Base-by-base conservation (phyloP, 208 protist species). In the Acanthamoeba lenticulata region DNA sequence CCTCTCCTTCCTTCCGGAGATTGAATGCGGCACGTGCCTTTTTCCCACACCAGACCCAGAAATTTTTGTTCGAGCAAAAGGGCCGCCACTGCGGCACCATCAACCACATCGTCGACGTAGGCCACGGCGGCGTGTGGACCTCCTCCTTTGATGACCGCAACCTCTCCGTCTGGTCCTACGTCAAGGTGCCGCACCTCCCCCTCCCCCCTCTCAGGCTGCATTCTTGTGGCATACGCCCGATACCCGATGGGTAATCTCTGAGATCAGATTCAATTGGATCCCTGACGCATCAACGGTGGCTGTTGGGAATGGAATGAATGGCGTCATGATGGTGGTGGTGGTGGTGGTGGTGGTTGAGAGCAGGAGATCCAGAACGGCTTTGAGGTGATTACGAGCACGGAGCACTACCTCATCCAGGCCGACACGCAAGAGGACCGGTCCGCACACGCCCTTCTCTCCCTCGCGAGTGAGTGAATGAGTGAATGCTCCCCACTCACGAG, bases 351-450 rank as follows among this genome's bases (percentile, higher is more conserved):
- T n/a, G n/a, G n/a, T n/a, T n/a, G n/a, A n/a, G n/a, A n/a, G n/a
- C 19, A 86, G 77, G 77, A 86, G 32, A 86, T 86, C 19, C 38
- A 45, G n/a, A 91, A 91, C 85, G 32, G 85, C 9, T 91, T 91
- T 62, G 85, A 91, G 36, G 38, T 91, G 21, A 32, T 91, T 2
- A 91, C 85, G n/a, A 91, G 38, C 85, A 69, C 47, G 11, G 85
- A 91, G 15, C 45, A 69, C 36, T 91, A 91, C 49, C 29, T 91
- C 36, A 91, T 91, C 21, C 85, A 91, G 27, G 85, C 85, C 9
- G 85, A 91, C 36, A 91, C 85, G 1, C 45, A 91, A 29, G 85
- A 91, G 57, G 85, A 91, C 52, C 45, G 77, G 77, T 88, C 2
- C 65, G 65, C 29, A 1, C 29, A 4, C 52, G 17, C 17, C n/a